Evolutionary conservation across 179 eudicot genomes (phyloP), one percentile per base, ranked within the genome.

Genomic region (Camellia oleifera): DNA sequence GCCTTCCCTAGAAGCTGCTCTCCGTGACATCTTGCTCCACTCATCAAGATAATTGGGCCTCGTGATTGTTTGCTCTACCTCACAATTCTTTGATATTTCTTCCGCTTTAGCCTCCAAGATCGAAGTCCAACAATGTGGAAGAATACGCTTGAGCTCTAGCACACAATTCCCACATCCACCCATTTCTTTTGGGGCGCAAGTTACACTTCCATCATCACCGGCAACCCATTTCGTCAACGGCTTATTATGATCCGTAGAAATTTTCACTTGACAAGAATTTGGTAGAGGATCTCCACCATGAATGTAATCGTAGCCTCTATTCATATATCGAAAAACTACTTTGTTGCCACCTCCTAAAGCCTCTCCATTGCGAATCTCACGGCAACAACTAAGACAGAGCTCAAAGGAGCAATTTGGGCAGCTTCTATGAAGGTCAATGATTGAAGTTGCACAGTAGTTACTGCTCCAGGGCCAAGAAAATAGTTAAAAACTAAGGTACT

Each of bases 371-470:
- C 97, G 90, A 26, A 94, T 80, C 87, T 95, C 99, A 63, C 54
- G 84, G 75, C 89, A 91, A 82, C 99, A 95, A 62, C 86, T 80
- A 81, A 95, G 87, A 69, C 99, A 94, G 18, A 95, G 90, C 87
- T 95, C 99, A 74, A 85, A 94, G 6, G 83, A 81, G 83, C 98
- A 94, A 46, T 83, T 86, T 52, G 96, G 88, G 83, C 99, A 95
- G 74, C 97, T 90, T 84, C 99, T 87, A 50, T 95, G 99, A 70
- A 94, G 90, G 83, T 94, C 95, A 81, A 91, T 69, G 9, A 95
- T 92, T 58, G 98, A 95, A 50, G 99, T 95, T 84, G 97, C 92
- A 81, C 99, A 95, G 67, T 89, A 89, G 80, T 95, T 89, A 88
- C 99, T 95, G 93, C 10, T 68, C 74, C 83, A 69, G 4, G 63